These are phyloP conservation scores for Eucalyptus dawsonii DNA, from an alignment of 345 rosid species.

Conservation along the genomic window DNA sequence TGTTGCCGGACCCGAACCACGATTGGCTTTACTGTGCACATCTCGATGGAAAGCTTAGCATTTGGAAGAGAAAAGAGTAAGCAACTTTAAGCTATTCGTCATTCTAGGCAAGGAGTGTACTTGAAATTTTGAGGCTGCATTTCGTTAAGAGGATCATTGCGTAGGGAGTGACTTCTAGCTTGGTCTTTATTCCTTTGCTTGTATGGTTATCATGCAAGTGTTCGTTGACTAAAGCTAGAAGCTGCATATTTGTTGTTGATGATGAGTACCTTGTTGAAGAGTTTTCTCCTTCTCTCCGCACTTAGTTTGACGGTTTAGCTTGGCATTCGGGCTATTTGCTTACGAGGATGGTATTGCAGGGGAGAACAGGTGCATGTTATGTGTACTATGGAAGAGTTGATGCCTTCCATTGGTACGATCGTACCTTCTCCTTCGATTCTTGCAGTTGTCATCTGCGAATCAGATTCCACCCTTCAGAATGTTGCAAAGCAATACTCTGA, in stretches of 20 bases:
- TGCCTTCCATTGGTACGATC: constrained; percentile 80
- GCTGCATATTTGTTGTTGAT: background rate
- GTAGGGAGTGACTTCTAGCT: background rate
- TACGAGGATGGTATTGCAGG: constrained; percentile 28
- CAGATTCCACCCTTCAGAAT: constrained; percentile 74
- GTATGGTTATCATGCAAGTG: background rate
- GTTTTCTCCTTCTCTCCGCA: background rate
- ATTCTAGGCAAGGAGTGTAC: background rate
- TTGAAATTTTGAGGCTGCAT: background rate
- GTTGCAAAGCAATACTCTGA: constrained; percentile 56
- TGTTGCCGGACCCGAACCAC: constrained; percentile 67
- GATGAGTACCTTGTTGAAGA: background rate
- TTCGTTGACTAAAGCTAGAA: background rate
- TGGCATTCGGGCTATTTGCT: constrained; percentile 5
- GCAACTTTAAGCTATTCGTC: background rate
- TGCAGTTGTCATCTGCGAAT: constrained; percentile 44
- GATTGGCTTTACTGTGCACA: constrained; percentile 84
- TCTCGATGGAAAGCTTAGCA: constrained; percentile 83
- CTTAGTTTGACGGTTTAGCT: background rate
- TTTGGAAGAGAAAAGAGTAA: constrained; percentile 91
- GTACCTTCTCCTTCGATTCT: constrained; percentile 74
- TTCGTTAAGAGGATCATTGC: background rate
- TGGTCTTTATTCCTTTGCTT: background rate
- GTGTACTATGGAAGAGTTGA: constrained; percentile 77
- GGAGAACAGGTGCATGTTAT: constrained; percentile 83